phyloP scores from a whole-genome alignment of 495 filamentous ascomycete species.

The Amorphotheca resinae region DNA sequence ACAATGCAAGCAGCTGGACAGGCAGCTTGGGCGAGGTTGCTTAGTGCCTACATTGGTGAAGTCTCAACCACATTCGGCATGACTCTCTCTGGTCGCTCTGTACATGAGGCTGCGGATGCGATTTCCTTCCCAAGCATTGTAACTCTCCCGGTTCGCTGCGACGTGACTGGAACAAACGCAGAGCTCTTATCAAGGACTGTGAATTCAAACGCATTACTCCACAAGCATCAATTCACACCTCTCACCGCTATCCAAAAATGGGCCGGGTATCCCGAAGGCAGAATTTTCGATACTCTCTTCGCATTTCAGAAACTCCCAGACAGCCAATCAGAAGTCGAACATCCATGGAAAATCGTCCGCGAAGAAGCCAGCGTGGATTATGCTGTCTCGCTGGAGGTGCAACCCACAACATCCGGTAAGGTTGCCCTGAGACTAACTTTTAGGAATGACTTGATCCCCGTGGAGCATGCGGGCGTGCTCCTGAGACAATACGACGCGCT shows the following conservation, averaged over 20 bases:
- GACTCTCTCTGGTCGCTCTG: conserved; percentile 57
- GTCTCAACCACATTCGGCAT: conserved; percentile 54
- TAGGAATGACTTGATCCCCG: conserved; percentile 43
- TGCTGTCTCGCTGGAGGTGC: conserved; percentile 58
- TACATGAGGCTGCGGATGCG: conserved; percentile 31
- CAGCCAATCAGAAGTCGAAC: conserved; percentile 4
- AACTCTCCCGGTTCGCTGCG: conserved; percentile 53
- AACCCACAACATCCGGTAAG: conserved; percentile 31
- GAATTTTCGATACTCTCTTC: conserved; percentile 68
- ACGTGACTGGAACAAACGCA: conserved; percentile 35
- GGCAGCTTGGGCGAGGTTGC: conserved; percentile 58
- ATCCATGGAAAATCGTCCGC: conserved; percentile 34
- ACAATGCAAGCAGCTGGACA: conserved; percentile 60
- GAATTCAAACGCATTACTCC: conserved; percentile 43
- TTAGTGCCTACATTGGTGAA: conserved; percentile 64
- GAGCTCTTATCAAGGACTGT: conserved; percentile 46
- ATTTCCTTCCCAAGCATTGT: conserved; percentile 60
- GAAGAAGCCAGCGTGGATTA: conserved; percentile 46
- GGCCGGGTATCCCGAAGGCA: conserved; percentile 41
- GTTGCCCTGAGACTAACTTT: conserved; percentile 51
- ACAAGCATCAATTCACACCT: conserved; percentile 57
- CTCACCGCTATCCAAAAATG: conserved; percentile 54
- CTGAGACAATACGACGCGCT: conserved; percentile 48
- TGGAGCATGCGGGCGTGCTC: conserved; percentile 46
- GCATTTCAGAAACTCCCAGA: conserved; percentile 53